Evolutionary conservation across 2,329 filamentous ascomycete species (phyloP), one percentile per base, ranked within the genome.

Genomic region (Conoideocrella luteorostrata): DNA sequence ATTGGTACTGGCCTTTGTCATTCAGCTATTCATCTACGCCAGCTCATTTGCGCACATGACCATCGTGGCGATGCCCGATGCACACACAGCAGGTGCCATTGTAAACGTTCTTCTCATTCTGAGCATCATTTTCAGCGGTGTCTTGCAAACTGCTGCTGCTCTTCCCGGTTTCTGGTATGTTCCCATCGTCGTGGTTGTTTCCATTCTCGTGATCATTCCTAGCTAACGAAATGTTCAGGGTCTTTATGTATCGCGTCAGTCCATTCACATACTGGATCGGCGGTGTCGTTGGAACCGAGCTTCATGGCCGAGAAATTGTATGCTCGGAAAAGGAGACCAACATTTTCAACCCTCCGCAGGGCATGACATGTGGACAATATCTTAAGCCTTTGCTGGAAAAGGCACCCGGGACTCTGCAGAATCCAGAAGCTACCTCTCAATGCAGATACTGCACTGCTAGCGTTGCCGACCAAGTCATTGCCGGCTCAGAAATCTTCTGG

Each of bases 31-130:
- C 56, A 67, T 89, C 50, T 89, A 83, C 61, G 78, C 82, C 39
- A 80, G 75, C 12, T 80, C 84, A 0, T 89, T 89, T 52, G 79
- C 84, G 0, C 79, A 86, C 54, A 80, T 89, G 77, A 75, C 80
- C 28, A 86, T 89, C 45, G 80, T 82, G 1, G 82, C 78, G 2
- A 71, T 89, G 30, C 80, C 80, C 0, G 74, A 84, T 44, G 81
- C 83, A 2, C 75, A 85, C 53, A 86, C 82, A 0, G 85, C 82
- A 5, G 77, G 75, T 5, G 78, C 75, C 37, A 60, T 87, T 15
- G 79, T 78, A 41, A 79, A 77, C 6, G 58, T 85, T 22, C 56
- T 83, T 13, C 73, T 78, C 47, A 69, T 77, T 21, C 70, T 84
- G 58, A 74, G 69, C 49, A 64, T 80, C 29, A 69, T 78, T 44